phyloP scores from a whole-genome alignment of 768 basidiomycete species.

The Mycena crocata region DNA sequence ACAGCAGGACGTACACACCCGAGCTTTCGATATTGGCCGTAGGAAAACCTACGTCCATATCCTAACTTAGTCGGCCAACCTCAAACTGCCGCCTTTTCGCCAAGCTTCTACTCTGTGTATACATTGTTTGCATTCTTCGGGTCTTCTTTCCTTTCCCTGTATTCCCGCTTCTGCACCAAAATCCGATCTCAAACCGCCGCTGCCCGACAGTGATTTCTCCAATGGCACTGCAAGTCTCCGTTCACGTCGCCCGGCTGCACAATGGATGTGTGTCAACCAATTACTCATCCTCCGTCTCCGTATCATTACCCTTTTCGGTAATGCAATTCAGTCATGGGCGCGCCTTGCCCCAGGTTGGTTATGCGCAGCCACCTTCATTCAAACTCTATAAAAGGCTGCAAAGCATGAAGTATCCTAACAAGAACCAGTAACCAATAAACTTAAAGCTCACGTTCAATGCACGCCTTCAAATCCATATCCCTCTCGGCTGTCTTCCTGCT shows the following conservation, averaged over 20 bases:
- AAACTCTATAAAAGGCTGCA: background rate
- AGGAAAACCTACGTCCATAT: no score
- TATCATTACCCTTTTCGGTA: background rate
- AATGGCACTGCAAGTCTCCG: no score
- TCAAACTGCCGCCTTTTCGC: background rate
- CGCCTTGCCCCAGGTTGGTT: background rate
- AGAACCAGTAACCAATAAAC: background rate
- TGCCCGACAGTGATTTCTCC: no score
- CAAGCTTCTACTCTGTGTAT: background rate
- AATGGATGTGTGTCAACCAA: slow-evolving; percentile 11
- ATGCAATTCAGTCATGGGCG: background rate
- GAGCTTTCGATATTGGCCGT: no score
- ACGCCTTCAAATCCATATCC: slow-evolving; percentile 16
- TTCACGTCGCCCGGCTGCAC: background rate
- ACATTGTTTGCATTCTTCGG: background rate
- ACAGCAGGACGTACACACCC: no score
- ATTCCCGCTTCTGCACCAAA: no score
- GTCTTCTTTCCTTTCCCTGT: no score
- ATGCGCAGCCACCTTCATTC: background rate
- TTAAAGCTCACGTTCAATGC: background rate
- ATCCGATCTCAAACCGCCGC: no score
- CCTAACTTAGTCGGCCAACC: background rate
- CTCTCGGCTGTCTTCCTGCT: slow-evolving; percentile 12
- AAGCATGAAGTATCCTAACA: background rate
- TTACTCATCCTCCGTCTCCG: background rate